Evolutionary conservation across 2,329 filamentous ascomycete species (phyloP).

Genomic region (Sporothrix humicola): DNA sequence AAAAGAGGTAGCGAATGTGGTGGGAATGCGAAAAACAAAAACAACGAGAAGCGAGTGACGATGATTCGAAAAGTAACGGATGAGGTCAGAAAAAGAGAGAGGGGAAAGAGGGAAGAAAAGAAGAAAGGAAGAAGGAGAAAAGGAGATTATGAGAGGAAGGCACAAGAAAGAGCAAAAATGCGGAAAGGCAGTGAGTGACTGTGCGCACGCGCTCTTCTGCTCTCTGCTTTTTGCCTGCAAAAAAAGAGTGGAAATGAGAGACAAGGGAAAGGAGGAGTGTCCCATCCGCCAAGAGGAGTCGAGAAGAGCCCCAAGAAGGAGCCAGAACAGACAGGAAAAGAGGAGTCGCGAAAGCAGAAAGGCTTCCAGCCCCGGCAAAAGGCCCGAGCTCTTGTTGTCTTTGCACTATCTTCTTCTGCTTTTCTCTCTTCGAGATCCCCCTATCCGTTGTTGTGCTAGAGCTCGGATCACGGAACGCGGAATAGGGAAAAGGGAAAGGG

Average conservation of each 20-base stretch:
- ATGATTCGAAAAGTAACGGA: background rate
- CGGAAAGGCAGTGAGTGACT: background rate
- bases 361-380: slow-evolving; percentile 13
- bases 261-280: slow-evolving; percentile 18
- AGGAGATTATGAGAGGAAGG: background rate
- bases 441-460: slow-evolving; percentile 4
- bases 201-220: background rate
- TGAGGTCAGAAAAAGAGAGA: background rate
- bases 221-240: background rate
- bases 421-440: background rate
- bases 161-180: background rate
- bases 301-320: background rate
- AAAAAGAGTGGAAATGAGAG: slow-evolving; percentile 19
- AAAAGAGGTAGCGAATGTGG: slow-evolving; percentile 7
- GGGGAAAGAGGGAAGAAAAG: background rate
- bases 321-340: slow-evolving; percentile 9
- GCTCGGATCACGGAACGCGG: background rate
- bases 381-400: slow-evolving; percentile 8
- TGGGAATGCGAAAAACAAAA: slow-evolving; percentile 2
- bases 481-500: too few relatives aligned
- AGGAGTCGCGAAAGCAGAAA: background rate
- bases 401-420: background rate
- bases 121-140: background rate
- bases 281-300: slow-evolving; percentile 25
- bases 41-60: slow-evolving; percentile 23